A percentile compares a stretch with the other conserved stretches of the same genome.
These are phyloP conservation scores for Geotrichum candidum DNA, from an alignment of 1,139 yeast species.

Conservation along the genomic window DNA sequence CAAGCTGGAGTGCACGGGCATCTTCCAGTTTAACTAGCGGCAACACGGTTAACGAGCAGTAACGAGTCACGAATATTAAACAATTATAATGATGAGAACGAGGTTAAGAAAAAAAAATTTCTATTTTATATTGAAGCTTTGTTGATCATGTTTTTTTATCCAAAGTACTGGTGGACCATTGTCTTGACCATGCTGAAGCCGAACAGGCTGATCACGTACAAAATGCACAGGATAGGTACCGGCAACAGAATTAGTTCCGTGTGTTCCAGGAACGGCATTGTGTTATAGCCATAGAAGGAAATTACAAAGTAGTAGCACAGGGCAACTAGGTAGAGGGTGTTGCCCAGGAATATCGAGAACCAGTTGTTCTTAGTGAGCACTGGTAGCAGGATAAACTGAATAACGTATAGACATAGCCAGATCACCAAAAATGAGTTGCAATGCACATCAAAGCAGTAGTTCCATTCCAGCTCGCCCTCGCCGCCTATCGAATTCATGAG, in stretches of 20 bases:
- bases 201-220: conserved; percentile 41
- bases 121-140: not conserved
- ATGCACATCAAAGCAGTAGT: conserved; percentile 88
- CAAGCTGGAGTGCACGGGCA: conserved; percentile 15
- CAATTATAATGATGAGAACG: not conserved
- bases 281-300: conserved; percentile 82
- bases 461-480: conserved; percentile 72
- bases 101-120: not conserved
- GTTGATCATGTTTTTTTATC: conserved; percentile 19
- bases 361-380: conserved; percentile 58
- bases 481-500: conserved; percentile 21
- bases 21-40: conserved; percentile 12
- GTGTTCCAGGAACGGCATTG: conserved; percentile 67
- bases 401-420: conserved; percentile 69
- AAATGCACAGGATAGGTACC: conserved; percentile 47
- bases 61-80: not conserved
- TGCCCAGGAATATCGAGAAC: conserved; percentile 64
- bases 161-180: conserved; percentile 64
- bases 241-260: conserved; percentile 53
- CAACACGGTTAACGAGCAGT: not conserved
- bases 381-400: conserved; percentile 75
- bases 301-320: conserved; percentile 69
- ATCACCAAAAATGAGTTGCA: conserved; percentile 80
- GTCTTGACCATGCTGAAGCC: conserved; percentile 67
- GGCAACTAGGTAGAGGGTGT: conserved; percentile 67